Evolutionary conservation across 441 rosid genomes (phyloP).

Genomic region (Erysimum cheiri): DNA sequence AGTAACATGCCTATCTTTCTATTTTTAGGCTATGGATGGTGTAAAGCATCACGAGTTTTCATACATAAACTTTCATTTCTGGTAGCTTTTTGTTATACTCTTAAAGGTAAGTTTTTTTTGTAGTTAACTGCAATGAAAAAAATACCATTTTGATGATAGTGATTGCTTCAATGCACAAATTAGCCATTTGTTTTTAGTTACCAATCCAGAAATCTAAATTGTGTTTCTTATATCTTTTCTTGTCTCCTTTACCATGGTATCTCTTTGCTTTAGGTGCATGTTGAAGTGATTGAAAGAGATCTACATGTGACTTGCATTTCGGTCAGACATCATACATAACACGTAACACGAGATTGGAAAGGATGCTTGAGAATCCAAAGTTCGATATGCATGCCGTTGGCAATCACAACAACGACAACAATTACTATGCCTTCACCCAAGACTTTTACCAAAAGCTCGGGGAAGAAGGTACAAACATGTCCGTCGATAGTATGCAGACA

Average conservation of each 20-base stretch:
- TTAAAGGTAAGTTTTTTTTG: neutral
- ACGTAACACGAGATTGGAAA: conserved; percentile 48
- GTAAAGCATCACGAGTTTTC: conserved; percentile 19
- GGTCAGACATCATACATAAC: conserved; percentile 43
- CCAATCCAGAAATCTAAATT: neutral
- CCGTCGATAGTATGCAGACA: conserved; percentile 86
- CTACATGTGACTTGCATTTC: conserved; percentile 21
- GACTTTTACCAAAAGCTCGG: conserved; percentile 83
- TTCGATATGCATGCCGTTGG: conserved; percentile 56
- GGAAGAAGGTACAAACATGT: conserved; percentile 83
- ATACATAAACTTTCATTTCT: neutral
- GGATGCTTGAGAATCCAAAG: conserved; percentile 77
- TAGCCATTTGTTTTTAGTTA: neutral
- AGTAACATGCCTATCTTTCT: conserved; percentile 6
- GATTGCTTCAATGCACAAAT: neutral
- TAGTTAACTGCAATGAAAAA: neutral
- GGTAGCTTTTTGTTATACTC: conserved; percentile 18
- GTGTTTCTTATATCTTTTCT: conserved; percentile 15
- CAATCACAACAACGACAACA: conserved; percentile 59
- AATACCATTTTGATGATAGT: neutral
- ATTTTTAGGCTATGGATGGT: conserved; percentile 14
- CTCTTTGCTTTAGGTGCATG: conserved; percentile 35
- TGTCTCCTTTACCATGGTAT: conserved; percentile 6
- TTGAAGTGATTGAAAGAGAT: conserved; percentile 26
- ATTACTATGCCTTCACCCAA: conserved; percentile 80